Base-by-base conservation (phyloP, 805 yeast genomes). In the Nakazawaea laoshanensis region DNA sequence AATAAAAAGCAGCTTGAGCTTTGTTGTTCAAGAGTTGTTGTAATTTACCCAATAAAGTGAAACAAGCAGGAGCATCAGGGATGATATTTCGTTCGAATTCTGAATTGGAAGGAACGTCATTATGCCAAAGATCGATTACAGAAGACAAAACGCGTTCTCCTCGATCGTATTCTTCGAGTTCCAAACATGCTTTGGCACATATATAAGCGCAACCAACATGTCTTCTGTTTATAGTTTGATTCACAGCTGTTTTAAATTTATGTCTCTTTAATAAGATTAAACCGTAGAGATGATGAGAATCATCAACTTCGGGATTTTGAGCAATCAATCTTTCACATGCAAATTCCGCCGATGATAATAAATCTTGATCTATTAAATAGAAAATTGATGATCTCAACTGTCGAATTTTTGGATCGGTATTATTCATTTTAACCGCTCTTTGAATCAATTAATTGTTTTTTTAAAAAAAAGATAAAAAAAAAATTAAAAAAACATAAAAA, bases 321-420 rank as follows among this genome's bases (percentile, higher is more conserved):
- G 95, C 85, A 21, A 81, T 55, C 15, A 86, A 61, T 42, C 94
- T 64, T 52, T 92, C 97, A 12, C 87, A 74, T 4, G 89, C 77
- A 56, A 92, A 85, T 48, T 79, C 87, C 2, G 97, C 96, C 18
- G 88, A 81, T 10, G 63, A 57, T 28, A 70, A 58, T 39, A 82
- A 66, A 48, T 77, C 86, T 38, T 72, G 70, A 45, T 85, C 94
- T 24, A 86, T 53, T 9, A 80, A 70, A 46, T 84, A 81, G 51
- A 83, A 59, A n/a, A 81, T 65, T 2, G 69, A 57, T 8, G 79
- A 67, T 35, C 81, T 62, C 28, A 77, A 65, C 38, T 73, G 58
- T 16, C 18, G 21, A 5, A 27, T 17, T 7, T 31, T 18, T 5
- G 28, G 28, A 2, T 27, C 32, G 17, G 21, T 27, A 24, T 7